A percentile compares a stretch with the other conserved stretches of the same genome.
Evolutionary conservation across 2,329 filamentous ascomycete genomes (phyloP).

Genomic region (Coleophoma eucalyptorum): DNA sequence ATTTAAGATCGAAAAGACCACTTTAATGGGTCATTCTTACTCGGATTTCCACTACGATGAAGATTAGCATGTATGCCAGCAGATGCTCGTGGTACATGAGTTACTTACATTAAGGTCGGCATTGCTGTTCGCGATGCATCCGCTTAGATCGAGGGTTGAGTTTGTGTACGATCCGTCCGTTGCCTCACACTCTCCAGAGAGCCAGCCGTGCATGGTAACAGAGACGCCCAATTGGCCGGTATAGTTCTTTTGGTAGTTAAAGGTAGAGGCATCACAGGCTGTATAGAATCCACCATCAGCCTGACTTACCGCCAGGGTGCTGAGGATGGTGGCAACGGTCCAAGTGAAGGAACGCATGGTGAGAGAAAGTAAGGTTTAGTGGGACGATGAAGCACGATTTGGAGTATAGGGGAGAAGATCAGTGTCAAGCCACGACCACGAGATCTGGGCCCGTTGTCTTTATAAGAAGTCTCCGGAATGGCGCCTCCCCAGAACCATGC

Average conservation of each 20-base stretch:
- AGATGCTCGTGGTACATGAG: background rate
- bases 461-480: too few species aligned
- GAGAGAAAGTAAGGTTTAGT: background rate
- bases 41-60: background rate
- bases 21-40: background rate
- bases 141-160: background rate
- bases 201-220: background rate
- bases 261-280: background rate
- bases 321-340: background rate
- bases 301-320: background rate
- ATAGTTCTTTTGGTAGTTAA: background rate
- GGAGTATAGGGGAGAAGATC: too few species aligned
- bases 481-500: too few species aligned
- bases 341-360: background rate
- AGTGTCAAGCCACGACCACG: too few species aligned
- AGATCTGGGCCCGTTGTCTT: too few species aligned
- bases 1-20: background rate
- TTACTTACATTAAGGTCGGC: background rate
- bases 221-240: background rate
- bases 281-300: background rate
- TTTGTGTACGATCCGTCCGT: background rate
- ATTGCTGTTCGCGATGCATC: background rate
- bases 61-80: background rate
- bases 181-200: background rate
- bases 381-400: too few species aligned